Evolutionary conservation across 2,329 filamentous ascomycete species (phyloP).

Genomic region (Myriosclerotinia curreyana): DNA sequence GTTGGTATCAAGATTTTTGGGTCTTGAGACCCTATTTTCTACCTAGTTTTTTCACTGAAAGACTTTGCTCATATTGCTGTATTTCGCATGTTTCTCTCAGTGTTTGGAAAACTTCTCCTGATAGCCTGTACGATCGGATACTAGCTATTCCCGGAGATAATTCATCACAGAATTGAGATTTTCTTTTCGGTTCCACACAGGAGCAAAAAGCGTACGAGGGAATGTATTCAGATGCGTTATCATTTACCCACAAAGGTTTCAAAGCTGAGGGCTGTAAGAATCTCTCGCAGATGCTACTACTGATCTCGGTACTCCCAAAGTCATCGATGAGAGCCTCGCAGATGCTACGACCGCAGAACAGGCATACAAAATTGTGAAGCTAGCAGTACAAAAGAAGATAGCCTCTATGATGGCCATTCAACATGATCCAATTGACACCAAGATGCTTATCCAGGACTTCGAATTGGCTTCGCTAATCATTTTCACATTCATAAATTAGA

Average conservation of each 20-base stretch:
- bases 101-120: not conserved
- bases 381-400: not conserved
- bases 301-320: not conserved
- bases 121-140: not conserved
- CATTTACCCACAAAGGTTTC: not conserved
- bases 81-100: not conserved
- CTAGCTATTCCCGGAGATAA: not conserved
- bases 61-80: not conserved
- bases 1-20: not conserved
- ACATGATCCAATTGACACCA: not conserved
- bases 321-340: not conserved
- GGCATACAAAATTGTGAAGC: not conserved
- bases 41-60: too few species aligned
- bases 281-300: not conserved
- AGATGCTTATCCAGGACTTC: not conserved
- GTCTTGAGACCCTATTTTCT: not conserved
- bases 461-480: slow-evolving; percentile 5
- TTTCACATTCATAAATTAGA: slow-evolving; percentile 11
- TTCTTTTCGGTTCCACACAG: not conserved
- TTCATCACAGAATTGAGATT: not conserved
- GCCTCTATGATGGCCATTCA: slow-evolving; percentile 2
- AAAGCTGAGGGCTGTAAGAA: too few species aligned
- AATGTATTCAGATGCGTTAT: not conserved
- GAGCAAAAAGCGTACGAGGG: not conserved
- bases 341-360: not conserved